phyloP scores from a whole-genome alignment of 371 early-diverging fungal species.

The Umbelopsis sp. region DNA sequence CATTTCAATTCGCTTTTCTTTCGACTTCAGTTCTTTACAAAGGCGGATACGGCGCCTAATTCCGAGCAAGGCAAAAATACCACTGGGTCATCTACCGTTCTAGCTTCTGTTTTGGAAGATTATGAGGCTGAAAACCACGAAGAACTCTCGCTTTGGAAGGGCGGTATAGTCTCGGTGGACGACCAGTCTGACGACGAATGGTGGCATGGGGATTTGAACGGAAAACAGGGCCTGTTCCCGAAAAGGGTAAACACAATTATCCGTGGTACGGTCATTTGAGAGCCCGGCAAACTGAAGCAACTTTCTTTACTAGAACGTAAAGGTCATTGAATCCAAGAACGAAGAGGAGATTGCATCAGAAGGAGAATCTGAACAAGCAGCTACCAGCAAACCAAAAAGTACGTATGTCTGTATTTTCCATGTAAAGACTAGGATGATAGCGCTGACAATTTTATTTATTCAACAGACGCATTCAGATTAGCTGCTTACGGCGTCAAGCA shows the following conservation, averaged over 20 bases:
- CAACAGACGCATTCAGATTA: constrained; percentile 44
- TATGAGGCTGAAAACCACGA: constrained; percentile 65
- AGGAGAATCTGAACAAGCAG: background rate
- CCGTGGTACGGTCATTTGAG: background rate
- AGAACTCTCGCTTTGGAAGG: constrained; percentile 64
- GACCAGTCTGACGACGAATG: constrained; percentile 51
- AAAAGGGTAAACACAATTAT: constrained; percentile 41
- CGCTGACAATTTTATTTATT: constrained; percentile 1
- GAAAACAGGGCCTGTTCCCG: constrained; percentile 68
- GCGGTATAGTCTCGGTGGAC: constrained; percentile 67
- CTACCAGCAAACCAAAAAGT: background rate
- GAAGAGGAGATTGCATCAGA: constrained; percentile 15
- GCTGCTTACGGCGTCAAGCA: constrained; percentile 70
- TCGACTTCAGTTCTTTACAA: constrained; percentile 20
- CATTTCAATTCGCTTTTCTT: constrained; percentile 1
- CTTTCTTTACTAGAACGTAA: constrained; percentile 39
- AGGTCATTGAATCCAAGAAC: constrained; percentile 37
- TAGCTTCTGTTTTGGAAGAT: constrained; percentile 60
- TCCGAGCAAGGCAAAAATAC: constrained; percentile 15
- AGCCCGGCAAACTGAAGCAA: background rate
- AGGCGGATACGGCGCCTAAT: constrained; percentile 3
- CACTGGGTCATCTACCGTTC: constrained; percentile 50
- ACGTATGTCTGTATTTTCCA: background rate
- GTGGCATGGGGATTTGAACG: constrained; percentile 69
- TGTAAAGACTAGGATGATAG: constrained; percentile 5